Evolutionary conservation across 2,329 filamentous ascomycete genomes (phyloP).

Genomic region (Penicillium vulpinum): DNA sequence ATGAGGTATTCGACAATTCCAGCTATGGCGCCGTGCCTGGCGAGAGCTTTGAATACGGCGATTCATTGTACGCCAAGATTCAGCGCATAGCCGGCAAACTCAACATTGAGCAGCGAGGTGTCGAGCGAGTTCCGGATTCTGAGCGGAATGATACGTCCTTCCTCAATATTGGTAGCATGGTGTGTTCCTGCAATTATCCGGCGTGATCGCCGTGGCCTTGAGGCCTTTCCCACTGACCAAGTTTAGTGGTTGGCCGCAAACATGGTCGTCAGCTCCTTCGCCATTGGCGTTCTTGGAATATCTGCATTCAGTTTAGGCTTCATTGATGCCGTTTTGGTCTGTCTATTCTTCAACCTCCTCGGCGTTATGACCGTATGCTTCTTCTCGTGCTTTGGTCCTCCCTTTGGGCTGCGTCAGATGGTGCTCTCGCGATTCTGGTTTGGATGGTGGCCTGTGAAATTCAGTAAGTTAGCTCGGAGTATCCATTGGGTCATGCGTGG

Average conservation of each 20-base stretch:
- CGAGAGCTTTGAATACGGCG: conserved; percentile 60
- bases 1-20: conserved; percentile 16
- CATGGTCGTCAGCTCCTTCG: conserved; percentile 74
- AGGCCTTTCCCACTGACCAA: conserved; percentile 26
- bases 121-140: conserved; percentile 70
- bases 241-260: conserved; percentile 73
- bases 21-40: conserved; percentile 53
- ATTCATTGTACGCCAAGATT: conserved; percentile 57
- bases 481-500: background rate
- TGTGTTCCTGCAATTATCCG: conserved; percentile 43
- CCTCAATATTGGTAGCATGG: conserved; percentile 70
- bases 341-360: conserved; percentile 73
- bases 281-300: conserved; percentile 70
- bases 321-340: conserved; percentile 68
- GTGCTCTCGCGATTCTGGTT: conserved; percentile 77
- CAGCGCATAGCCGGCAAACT: conserved; percentile 65
- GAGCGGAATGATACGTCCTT: conserved; percentile 67
- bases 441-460: conserved; percentile 68
- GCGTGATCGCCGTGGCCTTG: conserved; percentile 6
- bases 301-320: conserved; percentile 70
- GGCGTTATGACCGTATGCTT: conserved; percentile 72
- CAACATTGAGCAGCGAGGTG: conserved; percentile 71
- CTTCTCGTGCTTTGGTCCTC: conserved; percentile 74
- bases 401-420: conserved; percentile 76
- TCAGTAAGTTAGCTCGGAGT: conserved; percentile 51